These are phyloP conservation scores for Hericium rajendrae DNA, from an alignment of 768 basidiomycete genomes.

Conservation along the genomic window DNA sequence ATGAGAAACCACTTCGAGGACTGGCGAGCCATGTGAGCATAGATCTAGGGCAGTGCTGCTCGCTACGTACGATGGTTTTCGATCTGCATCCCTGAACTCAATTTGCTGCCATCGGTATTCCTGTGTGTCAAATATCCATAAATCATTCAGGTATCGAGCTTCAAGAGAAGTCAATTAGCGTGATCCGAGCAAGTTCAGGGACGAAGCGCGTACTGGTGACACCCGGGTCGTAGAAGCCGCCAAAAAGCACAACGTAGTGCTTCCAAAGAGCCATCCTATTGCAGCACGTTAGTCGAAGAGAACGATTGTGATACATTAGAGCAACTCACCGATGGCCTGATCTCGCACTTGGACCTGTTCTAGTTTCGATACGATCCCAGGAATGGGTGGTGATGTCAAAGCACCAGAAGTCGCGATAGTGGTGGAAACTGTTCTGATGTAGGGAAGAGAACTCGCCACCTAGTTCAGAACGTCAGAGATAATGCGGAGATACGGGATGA, in stretches of 20 bases:
- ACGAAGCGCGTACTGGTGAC: conserved; percentile 49
- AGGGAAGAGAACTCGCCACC: conserved; percentile 84
- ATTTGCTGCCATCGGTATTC: conserved; percentile 81
- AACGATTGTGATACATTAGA: background rate
- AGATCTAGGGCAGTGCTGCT: background rate
- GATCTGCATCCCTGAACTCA: conserved; percentile 57
- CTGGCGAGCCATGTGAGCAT: conserved; percentile 24
- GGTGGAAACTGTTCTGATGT: conserved; percentile 77
- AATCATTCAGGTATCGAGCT: conserved; percentile 78
- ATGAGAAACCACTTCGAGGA: conserved; percentile 77
- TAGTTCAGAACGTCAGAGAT: conserved; percentile 15
- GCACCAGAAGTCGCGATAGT: conserved; percentile 84
- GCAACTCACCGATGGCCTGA: conserved; percentile 66
- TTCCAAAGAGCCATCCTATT: conserved; percentile 87
- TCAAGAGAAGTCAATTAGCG: background rate
- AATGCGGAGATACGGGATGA: background rate
- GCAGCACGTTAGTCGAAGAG: background rate
- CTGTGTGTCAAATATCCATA: conserved; percentile 81
- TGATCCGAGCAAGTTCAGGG: background rate
- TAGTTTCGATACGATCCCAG: conserved; percentile 89
- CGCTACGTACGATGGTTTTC: conserved; percentile 56
- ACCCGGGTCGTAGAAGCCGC: conserved; percentile 86
- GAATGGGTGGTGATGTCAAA: conserved; percentile 71
- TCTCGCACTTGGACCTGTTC: conserved; percentile 66
- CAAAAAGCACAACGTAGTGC: conserved; percentile 77